These are phyloP conservation scores for Bathelium albidoporum DNA, from an alignment of 495 filamentous ascomycete genomes.

Conservation along the genomic window DNA sequence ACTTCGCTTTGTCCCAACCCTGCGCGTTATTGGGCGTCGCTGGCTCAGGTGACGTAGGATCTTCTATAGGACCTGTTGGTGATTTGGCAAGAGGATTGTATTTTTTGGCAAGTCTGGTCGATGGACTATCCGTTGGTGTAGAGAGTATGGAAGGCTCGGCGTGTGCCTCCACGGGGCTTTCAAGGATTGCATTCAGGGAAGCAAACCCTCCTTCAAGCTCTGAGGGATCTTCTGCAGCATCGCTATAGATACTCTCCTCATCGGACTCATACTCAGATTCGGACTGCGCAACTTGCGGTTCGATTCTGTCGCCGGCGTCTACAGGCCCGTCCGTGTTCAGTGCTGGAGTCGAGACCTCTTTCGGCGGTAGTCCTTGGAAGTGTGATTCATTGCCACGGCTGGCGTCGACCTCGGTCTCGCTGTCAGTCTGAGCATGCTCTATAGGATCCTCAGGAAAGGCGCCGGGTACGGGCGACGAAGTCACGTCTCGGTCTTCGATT, in stretches of 20 bases:
- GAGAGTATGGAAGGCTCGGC: slow-evolving; percentile 8
- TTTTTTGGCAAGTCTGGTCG: slow-evolving; percentile 6
- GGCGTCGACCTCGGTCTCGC: neutral
- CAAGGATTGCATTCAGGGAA: slow-evolving; percentile 75
- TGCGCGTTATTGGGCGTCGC: slow-evolving; percentile 21
- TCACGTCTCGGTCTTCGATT: slow-evolving; percentile 4
- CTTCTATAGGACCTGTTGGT: neutral
- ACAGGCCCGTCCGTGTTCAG: neutral
- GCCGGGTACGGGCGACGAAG: slow-evolving; percentile 3
- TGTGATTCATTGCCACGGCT: slow-evolving; percentile 18
- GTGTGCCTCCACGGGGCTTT: slow-evolving; percentile 38
- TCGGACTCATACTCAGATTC: slow-evolving; percentile 23
- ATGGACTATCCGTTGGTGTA: slow-evolving; percentile 17
- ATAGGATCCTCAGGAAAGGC: neutral
- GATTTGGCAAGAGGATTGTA: neutral
- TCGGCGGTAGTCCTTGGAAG: slow-evolving; percentile 4
- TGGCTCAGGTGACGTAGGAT: neutral
- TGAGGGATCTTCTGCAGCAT: slow-evolving; percentile 69
- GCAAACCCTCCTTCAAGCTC: slow-evolving; percentile 65
- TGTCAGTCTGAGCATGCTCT: neutral
- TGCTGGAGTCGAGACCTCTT: neutral
- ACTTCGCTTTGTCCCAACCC: slow-evolving; percentile 53
- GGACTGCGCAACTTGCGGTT: neutral
- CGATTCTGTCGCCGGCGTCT: neutral
- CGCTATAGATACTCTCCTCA: slow-evolving; percentile 67